Evolutionary conservation across 805 yeast species (phyloP), one percentile per base, ranked within the genome.

Genomic region (Wickerhamomyces pijperi): DNA sequence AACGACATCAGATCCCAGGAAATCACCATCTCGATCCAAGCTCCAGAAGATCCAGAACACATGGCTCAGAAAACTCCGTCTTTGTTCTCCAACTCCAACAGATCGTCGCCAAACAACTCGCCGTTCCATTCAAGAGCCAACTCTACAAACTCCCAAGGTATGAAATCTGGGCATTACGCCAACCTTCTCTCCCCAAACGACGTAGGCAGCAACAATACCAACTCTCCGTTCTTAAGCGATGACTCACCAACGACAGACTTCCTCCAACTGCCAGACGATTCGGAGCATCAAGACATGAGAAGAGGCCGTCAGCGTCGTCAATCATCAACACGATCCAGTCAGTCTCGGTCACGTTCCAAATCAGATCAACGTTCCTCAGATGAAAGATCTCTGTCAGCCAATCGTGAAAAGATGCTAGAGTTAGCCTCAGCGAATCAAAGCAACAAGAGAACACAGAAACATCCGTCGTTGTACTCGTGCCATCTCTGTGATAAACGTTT

Each of bases 401-500:
- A 52, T 43, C 42, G 55, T 33, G 81, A 79, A 46, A 72, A 78
- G 50, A 72, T 79, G 66, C 59, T 78, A 17, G 85, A 77, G 48
- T 60, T 81, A 39, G 86, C 86, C 2, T 65, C 76, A 11, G 76
- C 83, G 0, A 64, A 66, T 21, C 69, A 66, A 33, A 54, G 72
- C 3, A 64, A 72, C 36, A 72, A 72, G 52, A 59, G 83, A 19
- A 65, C 72, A 6, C 86, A 81, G 49, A 81, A 79, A 44, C 78
- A 78, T 51, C 90, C 90, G 0, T 73, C 83, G 19, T 68, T 76
- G 8, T 83, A 74, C 58, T 81, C 81, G 2, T 90, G 97, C 58
- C 77, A 78, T 42, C 60, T 83, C 34, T 90, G 98, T 60, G 87
- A 78, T 32, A 87, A 86, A 59, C 65, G 79, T 36, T 90, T 90